A percentile compares a stretch with the other conserved stretches of the same genome.
phyloP scores from a whole-genome alignment of 371 early-diverging fungal genomes.

The Batkoa obscura region DNA sequence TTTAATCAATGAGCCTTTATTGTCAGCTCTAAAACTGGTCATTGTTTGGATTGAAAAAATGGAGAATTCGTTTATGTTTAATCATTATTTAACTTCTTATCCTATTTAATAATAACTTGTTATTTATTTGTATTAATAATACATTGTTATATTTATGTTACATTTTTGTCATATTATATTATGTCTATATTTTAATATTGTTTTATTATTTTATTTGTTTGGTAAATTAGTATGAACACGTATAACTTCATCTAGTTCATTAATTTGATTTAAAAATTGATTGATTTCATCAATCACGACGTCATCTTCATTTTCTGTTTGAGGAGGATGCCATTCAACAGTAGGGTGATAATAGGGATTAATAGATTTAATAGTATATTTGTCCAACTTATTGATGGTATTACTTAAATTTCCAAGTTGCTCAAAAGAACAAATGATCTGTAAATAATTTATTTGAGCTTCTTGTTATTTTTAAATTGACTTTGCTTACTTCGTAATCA shows the following conservation, averaged over 20 bases:
- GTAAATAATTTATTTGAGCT: background rate
- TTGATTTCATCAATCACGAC: slow-evolving; percentile 14
- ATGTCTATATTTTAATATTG: background rate
- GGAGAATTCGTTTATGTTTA: too few relatives aligned
- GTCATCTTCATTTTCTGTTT: slow-evolving; percentile 17
- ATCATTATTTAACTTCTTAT: too few relatives aligned
- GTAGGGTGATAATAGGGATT: slow-evolving; percentile 15
- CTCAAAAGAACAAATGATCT: slow-evolving; percentile 3
- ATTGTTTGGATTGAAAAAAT: too few relatives aligned
- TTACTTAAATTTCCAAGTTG: background rate
- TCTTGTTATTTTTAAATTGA: background rate
- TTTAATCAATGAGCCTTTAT: too few relatives aligned
- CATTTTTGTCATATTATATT: too few relatives aligned
- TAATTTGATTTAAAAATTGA: slow-evolving; percentile 24
- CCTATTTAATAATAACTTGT: too few relatives aligned
- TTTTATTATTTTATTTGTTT: background rate
- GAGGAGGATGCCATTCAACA: slow-evolving; percentile 18
- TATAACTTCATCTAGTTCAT: slow-evolving; percentile 31
- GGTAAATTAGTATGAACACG: slow-evolving; percentile 25
- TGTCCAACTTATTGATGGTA: background rate
- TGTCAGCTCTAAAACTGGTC: too few relatives aligned
- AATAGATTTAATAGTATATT: slow-evolving; percentile 7
- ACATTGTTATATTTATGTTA: too few relatives aligned
- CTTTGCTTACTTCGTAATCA: background rate
- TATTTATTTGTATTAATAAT: too few relatives aligned